Evolutionary conservation across 345 rosid genomes (phyloP).

Genomic region (Erucastrum elatum): DNA sequence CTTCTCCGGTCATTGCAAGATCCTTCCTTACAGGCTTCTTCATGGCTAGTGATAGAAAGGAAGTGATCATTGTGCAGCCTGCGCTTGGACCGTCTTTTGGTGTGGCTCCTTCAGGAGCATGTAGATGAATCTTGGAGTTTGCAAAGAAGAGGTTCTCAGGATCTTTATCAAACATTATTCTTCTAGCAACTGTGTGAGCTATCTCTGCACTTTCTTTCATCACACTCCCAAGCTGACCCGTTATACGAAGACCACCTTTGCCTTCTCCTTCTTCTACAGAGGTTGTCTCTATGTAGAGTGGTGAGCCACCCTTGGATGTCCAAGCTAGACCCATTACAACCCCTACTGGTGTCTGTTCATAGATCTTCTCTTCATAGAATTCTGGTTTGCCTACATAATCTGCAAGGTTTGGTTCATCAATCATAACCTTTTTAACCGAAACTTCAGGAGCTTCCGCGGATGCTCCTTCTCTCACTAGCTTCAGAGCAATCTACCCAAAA

Average conservation of each 20-base stretch:
- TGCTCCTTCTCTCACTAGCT: background rate
- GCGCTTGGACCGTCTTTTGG: slow-evolving; percentile 96
- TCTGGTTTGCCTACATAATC: slow-evolving; percentile 84
- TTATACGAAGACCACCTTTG: slow-evolving; percentile 65
- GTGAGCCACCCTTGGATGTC: slow-evolving; percentile 93
- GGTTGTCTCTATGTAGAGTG: slow-evolving; percentile 76
- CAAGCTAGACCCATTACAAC: slow-evolving; percentile 93
- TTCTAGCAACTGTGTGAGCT: slow-evolving; percentile 58
- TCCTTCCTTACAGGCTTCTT: slow-evolving; percentile 71
- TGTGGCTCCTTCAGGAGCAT: slow-evolving; percentile 92
- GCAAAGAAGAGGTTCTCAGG: slow-evolving; percentile 39
- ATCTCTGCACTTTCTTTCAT: background rate
- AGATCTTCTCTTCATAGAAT: slow-evolving; percentile 71
- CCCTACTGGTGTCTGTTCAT: slow-evolving; percentile 73
- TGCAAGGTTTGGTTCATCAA: slow-evolving; percentile 55
- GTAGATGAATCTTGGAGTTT: slow-evolving; percentile 55
- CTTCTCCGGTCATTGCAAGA: slow-evolving; percentile 97
- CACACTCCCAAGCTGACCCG: slow-evolving; percentile 18
- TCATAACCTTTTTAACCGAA: slow-evolving; percentile 34
- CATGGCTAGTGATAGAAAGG: slow-evolving; percentile 83
- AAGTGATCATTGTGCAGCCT: slow-evolving; percentile 95
- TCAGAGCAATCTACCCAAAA: background rate
- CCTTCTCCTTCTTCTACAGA: slow-evolving; percentile 69
- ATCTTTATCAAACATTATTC: slow-evolving; percentile 60
- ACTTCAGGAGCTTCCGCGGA: background rate